Base-by-base conservation (phyloP, 2,329 filamentous ascomycete species). In the Grosmannia huntii region DNA sequence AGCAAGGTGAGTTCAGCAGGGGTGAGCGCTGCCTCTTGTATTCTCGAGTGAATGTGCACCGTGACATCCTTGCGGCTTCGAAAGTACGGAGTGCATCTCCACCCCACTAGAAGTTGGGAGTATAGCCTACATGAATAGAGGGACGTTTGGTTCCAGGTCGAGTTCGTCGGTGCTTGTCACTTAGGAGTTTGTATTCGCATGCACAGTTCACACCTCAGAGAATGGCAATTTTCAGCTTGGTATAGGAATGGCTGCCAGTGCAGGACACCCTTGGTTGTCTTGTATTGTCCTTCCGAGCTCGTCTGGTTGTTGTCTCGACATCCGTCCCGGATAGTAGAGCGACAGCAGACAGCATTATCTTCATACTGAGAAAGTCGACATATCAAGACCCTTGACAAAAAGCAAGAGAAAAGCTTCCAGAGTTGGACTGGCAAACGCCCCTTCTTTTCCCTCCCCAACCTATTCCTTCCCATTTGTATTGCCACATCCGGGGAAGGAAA, bases 351-450 rank as follows among this genome's bases (percentile, higher is more conserved):
- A 50, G 25, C 21, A 16, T 5, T 14, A 2, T 23, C 4, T 27
- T 27, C 31, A 33, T 33, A 33, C 31, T 33, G 9, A 33, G 31
- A 33, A 27, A 5, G 25, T 27, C 9, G 25, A 16, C 16, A 50
- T 16, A 50, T 50, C 9, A 50, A 36, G 16, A 52, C 19, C 10
- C 10, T 12, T 6, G 19, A 36, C 7, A 16, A 21, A 36, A 27
- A 27, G 28, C 28, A 19, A 53, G 27, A 25, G 53, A 60, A 53
- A 50, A 38, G 53, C 38, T 53, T 60, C 53, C 36, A 56, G 53
- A 56, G 46, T 60, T 58, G 48, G 53, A 56, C 59, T 56, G 56
- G 56, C 21, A 28, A 57, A 60, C 56, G 53, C 59, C 56, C 38
- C 55, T 49, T 27, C 44, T 56, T 21, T 52, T 53, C 6, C 48